These are phyloP conservation scores for Aspergillus leporis DNA, from an alignment of 495 filamentous ascomycete species.

Conservation along the genomic window DNA sequence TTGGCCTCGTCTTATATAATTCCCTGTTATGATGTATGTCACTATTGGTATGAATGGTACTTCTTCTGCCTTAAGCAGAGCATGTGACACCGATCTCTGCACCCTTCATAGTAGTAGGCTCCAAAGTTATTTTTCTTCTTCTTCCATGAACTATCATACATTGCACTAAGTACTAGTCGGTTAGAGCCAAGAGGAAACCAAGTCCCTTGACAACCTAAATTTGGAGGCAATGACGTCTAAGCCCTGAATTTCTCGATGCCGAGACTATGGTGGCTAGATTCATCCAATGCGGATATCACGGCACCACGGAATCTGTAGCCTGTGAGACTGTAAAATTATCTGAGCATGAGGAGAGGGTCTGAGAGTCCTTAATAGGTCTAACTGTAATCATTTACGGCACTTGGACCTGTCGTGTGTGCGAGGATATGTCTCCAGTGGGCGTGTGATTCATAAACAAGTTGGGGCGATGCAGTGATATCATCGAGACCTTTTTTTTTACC, in stretches of 20 bases:
- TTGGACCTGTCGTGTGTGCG: background rate
- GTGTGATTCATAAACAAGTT: background rate
- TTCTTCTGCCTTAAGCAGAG: background rate
- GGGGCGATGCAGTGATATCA: background rate
- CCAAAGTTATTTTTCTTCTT: background rate
- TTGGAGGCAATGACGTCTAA: background rate
- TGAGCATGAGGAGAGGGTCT: background rate
- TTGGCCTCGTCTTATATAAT: no score
- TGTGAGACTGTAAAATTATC: background rate
- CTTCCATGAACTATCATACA: background rate
- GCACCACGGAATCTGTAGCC: background rate
- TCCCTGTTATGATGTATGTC: no score
- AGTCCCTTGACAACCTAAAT: constrained; percentile 3
- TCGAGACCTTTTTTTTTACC: background rate
- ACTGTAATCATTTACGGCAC: background rate
- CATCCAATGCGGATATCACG: background rate
- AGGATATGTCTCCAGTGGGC: background rate
- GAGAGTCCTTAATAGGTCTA: constrained; percentile 1
- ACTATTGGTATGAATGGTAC: no score
- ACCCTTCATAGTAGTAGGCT: background rate
- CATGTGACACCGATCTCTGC: background rate
- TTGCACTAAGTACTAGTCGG: background rate
- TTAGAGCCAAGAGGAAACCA: background rate
- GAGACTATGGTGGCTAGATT: background rate
- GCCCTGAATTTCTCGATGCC: constrained; percentile 1